These are phyloP conservation scores for Ophiorrhiza pumila DNA, from an alignment of 257 asterid species.

Conservation along the genomic window DNA sequence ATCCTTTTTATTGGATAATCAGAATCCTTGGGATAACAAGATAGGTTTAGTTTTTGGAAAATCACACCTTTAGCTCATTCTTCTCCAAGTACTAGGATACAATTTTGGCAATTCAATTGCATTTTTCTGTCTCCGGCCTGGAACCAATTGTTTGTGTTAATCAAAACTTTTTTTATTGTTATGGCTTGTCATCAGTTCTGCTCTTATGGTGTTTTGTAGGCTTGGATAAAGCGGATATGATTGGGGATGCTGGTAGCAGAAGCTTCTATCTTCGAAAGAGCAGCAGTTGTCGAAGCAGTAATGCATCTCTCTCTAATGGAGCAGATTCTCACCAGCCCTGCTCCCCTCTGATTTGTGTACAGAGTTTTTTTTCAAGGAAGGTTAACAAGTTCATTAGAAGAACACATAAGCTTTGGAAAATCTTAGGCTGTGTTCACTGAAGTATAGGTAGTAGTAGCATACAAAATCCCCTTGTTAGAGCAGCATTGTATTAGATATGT, in stretches of 20 bases:
- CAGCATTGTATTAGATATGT: conserved; percentile 13
- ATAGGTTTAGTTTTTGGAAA: no score
- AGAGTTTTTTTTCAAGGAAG: conserved; percentile 18
- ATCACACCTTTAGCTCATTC: no score
- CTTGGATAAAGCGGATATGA: conserved; percentile 54
- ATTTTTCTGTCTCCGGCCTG: background rate
- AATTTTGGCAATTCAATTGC: background rate
- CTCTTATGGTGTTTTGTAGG: conserved; percentile 32
- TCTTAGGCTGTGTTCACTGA: conserved; percentile 48
- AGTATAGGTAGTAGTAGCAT: conserved; percentile 1
- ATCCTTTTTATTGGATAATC: no score
- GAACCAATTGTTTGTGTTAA: background rate
- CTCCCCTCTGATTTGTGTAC: conserved; percentile 17
- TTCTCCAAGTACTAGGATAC: no score
- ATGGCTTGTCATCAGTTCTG: background rate
- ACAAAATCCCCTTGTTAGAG: background rate
- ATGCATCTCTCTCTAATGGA: background rate
- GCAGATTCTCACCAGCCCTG: conserved; percentile 1
- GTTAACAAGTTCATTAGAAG: conserved; percentile 37
- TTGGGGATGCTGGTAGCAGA: conserved; percentile 69
- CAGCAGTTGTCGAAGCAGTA: conserved; percentile 16
- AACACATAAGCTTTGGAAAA: conserved; percentile 35
- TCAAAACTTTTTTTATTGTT: background rate
- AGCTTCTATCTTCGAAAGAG: conserved; percentile 59
- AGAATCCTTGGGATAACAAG: no score